phyloP scores from a whole-genome alignment of 1,284 basidiomycete species.

The Somion occarium region DNA sequence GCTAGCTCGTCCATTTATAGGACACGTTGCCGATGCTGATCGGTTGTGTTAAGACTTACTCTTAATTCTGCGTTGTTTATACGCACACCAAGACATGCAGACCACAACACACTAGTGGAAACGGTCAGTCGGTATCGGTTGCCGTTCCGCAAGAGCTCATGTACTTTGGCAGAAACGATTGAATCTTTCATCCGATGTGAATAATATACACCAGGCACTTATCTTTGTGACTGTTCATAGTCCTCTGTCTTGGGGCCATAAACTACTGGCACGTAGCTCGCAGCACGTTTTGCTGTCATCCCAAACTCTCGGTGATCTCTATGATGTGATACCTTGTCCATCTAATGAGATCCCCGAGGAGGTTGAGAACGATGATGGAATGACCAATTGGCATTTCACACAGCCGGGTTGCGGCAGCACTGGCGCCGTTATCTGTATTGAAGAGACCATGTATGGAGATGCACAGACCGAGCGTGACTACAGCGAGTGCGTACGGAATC shows the following conservation, averaged over 20 bases:
- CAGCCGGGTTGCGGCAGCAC: constrained; percentile 13
- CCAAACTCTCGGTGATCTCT: constrained; percentile 66
- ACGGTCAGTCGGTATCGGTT: constrained; percentile 32
- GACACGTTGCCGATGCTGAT: not conserved
- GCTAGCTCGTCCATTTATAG: not conserved
- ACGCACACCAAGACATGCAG: constrained; percentile 56
- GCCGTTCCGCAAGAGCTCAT: not conserved
- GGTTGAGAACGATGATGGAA: constrained; percentile 27
- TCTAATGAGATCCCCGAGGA: constrained; percentile 51
- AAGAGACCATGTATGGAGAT: constrained; percentile 54
- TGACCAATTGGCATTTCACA: constrained; percentile 31
- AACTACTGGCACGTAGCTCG: constrained; percentile 55
- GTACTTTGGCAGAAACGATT: constrained; percentile 22
- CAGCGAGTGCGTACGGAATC: constrained; percentile 39
- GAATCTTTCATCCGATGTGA: constrained; percentile 16
- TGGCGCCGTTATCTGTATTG: constrained; percentile 55
- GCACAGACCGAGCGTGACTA: constrained; percentile 45
- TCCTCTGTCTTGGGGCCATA: constrained; percentile 55
- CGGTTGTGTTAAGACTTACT: constrained; percentile 35
- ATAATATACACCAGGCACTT: constrained; percentile 36
- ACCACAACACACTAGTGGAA: constrained; percentile 52
- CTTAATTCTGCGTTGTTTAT: constrained; percentile 55
- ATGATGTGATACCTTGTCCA: constrained; percentile 55
- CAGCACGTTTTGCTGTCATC: constrained; percentile 66
- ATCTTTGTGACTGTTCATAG: constrained; percentile 57